Conservation (phyloP, 75 land plant species). For the Picea glauca region DNA sequence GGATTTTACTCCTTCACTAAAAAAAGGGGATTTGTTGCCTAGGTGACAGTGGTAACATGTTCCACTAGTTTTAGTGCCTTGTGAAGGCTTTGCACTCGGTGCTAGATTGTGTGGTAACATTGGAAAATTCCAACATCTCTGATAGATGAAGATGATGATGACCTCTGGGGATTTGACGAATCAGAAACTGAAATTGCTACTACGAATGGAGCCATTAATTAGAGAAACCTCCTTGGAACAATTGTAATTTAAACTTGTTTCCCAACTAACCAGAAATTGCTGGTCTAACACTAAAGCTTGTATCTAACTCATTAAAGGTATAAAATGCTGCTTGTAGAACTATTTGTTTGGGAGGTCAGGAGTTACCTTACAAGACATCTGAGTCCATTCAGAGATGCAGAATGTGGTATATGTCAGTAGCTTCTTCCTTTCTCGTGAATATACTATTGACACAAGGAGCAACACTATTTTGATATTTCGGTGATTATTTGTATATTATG, state of each 20-base stretch:
- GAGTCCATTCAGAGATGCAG: constrained; percentile 2
- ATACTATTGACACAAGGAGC: neutral
- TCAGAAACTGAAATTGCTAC: neutral
- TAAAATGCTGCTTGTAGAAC: neutral
- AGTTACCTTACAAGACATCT: neutral
- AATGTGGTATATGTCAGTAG: neutral
- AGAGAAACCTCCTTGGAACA: neutral
- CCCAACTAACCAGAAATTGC: neutral
- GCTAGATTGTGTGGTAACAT: too few relatives aligned
- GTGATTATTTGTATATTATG: neutral
- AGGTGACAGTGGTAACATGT: too few relatives aligned
- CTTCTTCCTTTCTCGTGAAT: neutral
- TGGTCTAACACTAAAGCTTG: neutral
- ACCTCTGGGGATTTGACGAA: constrained; percentile 7
- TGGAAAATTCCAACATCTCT: constrained; percentile 5
- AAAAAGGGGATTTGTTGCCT: too few relatives aligned
- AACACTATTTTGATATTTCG: neutral
- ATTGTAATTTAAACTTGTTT: neutral
- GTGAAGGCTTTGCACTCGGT: too few relatives aligned
- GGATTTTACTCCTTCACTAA: too few relatives aligned
- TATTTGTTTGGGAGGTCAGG: neutral
- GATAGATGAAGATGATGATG: constrained; percentile 7
- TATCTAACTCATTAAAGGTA: neutral
- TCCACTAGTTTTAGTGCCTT: too few relatives aligned
- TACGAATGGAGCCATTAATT: neutral